Evolutionary conservation across 768 basidiomycete genomes (phyloP).

Genomic region (Coprinopsis marcescibilis): DNA sequence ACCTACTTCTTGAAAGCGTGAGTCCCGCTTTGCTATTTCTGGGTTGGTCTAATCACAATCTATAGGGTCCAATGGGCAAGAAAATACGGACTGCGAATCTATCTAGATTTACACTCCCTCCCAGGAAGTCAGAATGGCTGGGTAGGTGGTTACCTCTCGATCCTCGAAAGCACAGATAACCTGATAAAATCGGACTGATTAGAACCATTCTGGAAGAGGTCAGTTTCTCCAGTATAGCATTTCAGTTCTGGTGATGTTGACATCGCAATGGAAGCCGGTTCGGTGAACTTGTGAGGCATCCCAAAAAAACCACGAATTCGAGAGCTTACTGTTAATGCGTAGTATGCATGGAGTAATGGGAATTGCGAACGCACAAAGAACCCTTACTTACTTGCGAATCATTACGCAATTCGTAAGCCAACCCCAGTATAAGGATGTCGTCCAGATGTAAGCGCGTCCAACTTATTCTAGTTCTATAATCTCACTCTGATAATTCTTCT

Average conservation of each 20-base stretch:
- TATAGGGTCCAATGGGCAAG: constrained; percentile 75
- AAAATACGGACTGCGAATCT: constrained; percentile 87
- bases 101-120: constrained; percentile 71
- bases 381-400: constrained; percentile 75
- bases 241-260: constrained; percentile 7
- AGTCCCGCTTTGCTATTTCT: constrained; percentile 11
- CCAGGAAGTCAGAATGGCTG: constrained; percentile 84
- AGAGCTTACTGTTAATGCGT: constrained; percentile 7
- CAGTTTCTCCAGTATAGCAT: constrained; percentile 3
- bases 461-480: constrained; percentile 1
- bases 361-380: constrained; percentile 80
- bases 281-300: constrained; percentile 53
- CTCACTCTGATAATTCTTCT: constrained; percentile 9
- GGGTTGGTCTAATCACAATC: constrained; percentile 19
- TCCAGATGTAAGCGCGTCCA: constrained; percentile 50
- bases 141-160: constrained; percentile 30
- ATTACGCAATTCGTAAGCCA: constrained; percentile 83
- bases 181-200: constrained; percentile 13
- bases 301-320: not conserved
- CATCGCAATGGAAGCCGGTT: constrained; percentile 34
- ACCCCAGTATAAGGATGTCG: constrained; percentile 68
- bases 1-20: constrained; percentile 48
- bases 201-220: constrained; percentile 38
- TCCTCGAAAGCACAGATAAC: constrained; percentile 7
- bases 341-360: constrained; percentile 81